phyloP scores from a whole-genome alignment of 2,329 filamentous ascomycete species.

The Verticillium tricorpus region DNA sequence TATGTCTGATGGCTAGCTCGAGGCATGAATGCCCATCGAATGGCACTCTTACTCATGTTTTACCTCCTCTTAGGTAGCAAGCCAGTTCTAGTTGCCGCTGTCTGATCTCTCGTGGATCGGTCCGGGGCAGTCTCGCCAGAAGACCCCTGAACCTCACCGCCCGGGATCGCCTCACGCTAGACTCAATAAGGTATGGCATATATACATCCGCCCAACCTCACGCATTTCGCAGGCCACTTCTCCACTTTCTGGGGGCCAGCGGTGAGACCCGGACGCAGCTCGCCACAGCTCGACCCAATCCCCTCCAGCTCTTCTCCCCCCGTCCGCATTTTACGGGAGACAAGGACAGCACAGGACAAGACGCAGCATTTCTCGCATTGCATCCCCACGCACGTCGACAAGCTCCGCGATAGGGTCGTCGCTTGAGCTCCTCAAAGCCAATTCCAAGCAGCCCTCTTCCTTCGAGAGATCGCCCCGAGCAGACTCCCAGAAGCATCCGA shows the following conservation, averaged over 20 bases:
- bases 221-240: background rate
- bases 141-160: background rate
- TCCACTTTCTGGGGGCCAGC: background rate
- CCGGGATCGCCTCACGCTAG: background rate
- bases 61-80: background rate
- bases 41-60: background rate
- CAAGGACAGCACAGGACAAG: background rate
- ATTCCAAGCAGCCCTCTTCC: background rate
- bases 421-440: background rate
- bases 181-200: background rate
- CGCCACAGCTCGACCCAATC: conserved; percentile 1
- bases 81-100: background rate
- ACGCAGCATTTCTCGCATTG: conserved; percentile 5
- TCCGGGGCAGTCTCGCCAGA: background rate
- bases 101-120: background rate
- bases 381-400: background rate
- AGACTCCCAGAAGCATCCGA: background rate
- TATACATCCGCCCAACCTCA: background rate
- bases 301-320: background rate
- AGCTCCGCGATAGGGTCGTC: background rate
- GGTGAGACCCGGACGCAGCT: background rate
- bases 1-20: background rate
- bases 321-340: conserved; percentile 1
- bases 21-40: background rate
- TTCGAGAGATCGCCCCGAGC: background rate